Base-by-base conservation (phyloP, 768 basidiomycete species). In the Cystobasidiopsis lactophilus region DNA sequence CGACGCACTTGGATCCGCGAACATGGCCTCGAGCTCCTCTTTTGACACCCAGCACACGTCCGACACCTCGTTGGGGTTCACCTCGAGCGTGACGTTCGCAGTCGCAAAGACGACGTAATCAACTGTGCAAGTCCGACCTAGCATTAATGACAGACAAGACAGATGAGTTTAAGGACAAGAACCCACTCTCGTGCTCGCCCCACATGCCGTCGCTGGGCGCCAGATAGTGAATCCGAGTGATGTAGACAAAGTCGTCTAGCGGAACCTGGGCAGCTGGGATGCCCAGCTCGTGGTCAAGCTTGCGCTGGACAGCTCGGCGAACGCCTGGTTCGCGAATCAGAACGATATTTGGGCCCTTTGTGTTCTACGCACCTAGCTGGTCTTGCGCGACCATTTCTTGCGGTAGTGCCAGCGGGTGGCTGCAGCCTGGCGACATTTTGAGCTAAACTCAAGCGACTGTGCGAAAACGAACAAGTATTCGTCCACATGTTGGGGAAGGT, bases 401-500 rank as follows among this genome's bases (percentile, higher is more conserved):
- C n/a, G 41, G 39, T 5, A 56, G 40, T 21, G 55, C 55, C 18
- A 56, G 30, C 23, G 55, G 55, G 33, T 56, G 55, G 5, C 52
- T 52, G 39, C 55, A 56, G 33, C 33, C 33, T 35, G 33, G 16
- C 33, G 33, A 7, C 33, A 35, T 16, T 35, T 16, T 7, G 16
- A 35, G 9, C 33, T 7, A 35, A 35, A 16, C 33, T 70, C 91
- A 98, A 35, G 33, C 16, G 33, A 35, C 16, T n/a, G n/a, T n/a
- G n/a, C n/a, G n/a, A n/a, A n/a, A n/a, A n/a, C 33, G 7, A 7
- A 66, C 93, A 98, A 7, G 93, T 96, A 68, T 98, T 98, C 30
- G 93, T 98, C 93, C 93, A 98, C 88, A 95, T 88, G 61, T 84
- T 75, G 4, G 93, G 93, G 71, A 98, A 98, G 5, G 93, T 98